Evolutionary conservation across 192 early-diverging fungal species (phyloP).

Genomic region (Umbelopsis sp.): DNA sequence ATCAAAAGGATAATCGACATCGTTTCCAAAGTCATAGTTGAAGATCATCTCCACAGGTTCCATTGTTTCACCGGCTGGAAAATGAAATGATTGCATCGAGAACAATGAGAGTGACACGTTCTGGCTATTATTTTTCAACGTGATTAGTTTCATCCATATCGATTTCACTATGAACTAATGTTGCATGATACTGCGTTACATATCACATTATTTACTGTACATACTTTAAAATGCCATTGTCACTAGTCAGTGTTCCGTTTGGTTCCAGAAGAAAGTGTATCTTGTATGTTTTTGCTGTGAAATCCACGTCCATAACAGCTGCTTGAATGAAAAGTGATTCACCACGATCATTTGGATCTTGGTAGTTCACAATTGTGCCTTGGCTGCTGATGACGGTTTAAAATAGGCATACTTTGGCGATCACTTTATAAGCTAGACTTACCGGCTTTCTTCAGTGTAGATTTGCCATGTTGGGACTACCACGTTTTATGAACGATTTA

Average conservation of each 20-base stretch:
- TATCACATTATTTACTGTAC: too few species aligned
- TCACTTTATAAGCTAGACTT: background rate
- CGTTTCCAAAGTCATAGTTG: constrained; percentile 24
- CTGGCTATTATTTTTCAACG: constrained; percentile 15
- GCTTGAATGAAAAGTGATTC: constrained; percentile 40
- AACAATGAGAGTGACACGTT: constrained; percentile 27
- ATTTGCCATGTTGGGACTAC: constrained; percentile 37
- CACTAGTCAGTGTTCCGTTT: constrained; percentile 42
- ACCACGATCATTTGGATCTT: constrained; percentile 27
- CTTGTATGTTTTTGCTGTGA: constrained; percentile 46
- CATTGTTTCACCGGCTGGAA: constrained; percentile 23
- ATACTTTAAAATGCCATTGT: constrained; percentile 40
- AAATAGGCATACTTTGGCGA: background rate
- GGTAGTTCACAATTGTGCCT: constrained; percentile 27
- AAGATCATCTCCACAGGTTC: constrained; percentile 29
- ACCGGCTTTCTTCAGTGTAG: constrained; percentile 37
- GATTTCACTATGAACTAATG: too few species aligned
- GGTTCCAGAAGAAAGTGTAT: constrained; percentile 48
- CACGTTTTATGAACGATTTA: too few species aligned
- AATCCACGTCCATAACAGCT: constrained; percentile 45
- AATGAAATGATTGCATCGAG: constrained; percentile 17
- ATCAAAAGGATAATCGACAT: constrained; percentile 52
- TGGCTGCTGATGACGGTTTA: background rate
- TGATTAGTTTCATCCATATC: background rate
- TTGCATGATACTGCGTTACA: too few species aligned